A percentile compares a stretch with the other conserved stretches of the same genome.
Conservation (phyloP, 2,329 filamentous ascomycete species). For the Myriosclerotinia scirpicola region DNA sequence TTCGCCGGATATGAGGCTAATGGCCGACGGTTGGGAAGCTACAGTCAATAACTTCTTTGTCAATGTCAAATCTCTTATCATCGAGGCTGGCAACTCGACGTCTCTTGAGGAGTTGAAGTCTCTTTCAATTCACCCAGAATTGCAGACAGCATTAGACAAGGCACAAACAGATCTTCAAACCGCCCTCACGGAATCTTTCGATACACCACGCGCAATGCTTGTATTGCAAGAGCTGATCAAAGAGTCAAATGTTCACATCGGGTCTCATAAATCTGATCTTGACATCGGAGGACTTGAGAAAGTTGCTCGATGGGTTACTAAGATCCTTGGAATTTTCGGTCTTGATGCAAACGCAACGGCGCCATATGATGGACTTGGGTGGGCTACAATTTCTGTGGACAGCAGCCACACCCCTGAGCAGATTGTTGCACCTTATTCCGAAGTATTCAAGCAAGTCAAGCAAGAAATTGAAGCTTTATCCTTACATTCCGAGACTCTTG, state of each 20-base stretch:
- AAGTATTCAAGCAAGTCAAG: conserved; percentile 49
- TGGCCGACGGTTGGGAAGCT: conserved; percentile 72
- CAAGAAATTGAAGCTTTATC: conserved; percentile 49
- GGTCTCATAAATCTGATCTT: conserved; percentile 45
- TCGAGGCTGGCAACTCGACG: conserved; percentile 13
- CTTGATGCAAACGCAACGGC: conserved; percentile 62
- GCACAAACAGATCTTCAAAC: conserved; percentile 55
- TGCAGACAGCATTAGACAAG: conserved; percentile 43
- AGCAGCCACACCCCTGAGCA: conserved; percentile 42
- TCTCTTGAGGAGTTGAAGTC: conserved; percentile 30
- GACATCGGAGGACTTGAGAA: conserved; percentile 52
- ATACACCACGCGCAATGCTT: conserved; percentile 78
- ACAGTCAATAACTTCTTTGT: conserved; percentile 53
- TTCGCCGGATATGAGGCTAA: conserved; percentile 74
- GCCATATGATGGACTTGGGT: conserved; percentile 58
- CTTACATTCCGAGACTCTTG: conserved; percentile 49
- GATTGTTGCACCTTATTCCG: conserved; percentile 50
- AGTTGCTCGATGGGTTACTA: conserved; percentile 77
- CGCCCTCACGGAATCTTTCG: conserved; percentile 80
- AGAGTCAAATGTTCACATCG: conserved; percentile 66
- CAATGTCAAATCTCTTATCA: conserved; percentile 42
- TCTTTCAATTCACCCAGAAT: conserved; percentile 17
- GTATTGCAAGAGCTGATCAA: conserved; percentile 76
- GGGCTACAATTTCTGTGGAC: conserved; percentile 47
- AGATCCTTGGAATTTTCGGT: conserved; percentile 81